Evolutionary conservation across 371 early-diverging fungal species (phyloP), one percentile per base, ranked within the genome.

Genomic region (Zychaea mexicana): DNA sequence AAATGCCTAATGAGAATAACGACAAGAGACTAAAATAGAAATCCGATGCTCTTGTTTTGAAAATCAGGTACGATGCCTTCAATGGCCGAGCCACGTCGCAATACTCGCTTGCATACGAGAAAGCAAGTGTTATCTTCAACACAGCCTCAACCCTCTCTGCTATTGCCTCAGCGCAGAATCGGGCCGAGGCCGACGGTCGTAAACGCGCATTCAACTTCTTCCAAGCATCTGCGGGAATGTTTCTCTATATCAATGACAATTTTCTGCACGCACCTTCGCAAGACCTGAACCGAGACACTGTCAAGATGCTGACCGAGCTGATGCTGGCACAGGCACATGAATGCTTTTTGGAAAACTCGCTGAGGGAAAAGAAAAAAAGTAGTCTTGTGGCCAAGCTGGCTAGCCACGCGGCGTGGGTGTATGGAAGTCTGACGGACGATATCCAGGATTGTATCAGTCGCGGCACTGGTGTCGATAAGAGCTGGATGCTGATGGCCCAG

Each of bases 301-400:
- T 97, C 61, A 92, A 92, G 60, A 79, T 92, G 64, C 75, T 98
- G 32, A 83, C 83, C 15, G 87, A 93, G 27, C 74, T 96, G 36
- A 94, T 95, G 94, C 82, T 97, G 49, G 94, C 93, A 0, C 97
- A 97, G 76, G 97, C 97, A 0, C 98, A 98, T 64, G 98, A 98
- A 76, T 90, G 93, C 64, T 92, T 95, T 61, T 65, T 95, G 52
- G 95, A 94, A 71, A 95, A 93, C 71, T 88, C 92, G 24, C 66
- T 93, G 12, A 73, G 88, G 2, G 96, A 95, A 68, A 92, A 91
- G 78, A 95, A 95, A 70, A 91, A 90, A 70, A 90, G 89, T 22
- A 82, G 86, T 2, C 76, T 96, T 27, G 85, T 94, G 33, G 90
- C 95, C 22, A 96, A 97, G 68, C 79, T 97, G n/a, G 94, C 95